Percentiles rank a stretch among this genome's conserved stretches.
phyloP scores from a whole-genome alignment of 192 early-diverging fungal species.

The Oehlia diaphana region DNA sequence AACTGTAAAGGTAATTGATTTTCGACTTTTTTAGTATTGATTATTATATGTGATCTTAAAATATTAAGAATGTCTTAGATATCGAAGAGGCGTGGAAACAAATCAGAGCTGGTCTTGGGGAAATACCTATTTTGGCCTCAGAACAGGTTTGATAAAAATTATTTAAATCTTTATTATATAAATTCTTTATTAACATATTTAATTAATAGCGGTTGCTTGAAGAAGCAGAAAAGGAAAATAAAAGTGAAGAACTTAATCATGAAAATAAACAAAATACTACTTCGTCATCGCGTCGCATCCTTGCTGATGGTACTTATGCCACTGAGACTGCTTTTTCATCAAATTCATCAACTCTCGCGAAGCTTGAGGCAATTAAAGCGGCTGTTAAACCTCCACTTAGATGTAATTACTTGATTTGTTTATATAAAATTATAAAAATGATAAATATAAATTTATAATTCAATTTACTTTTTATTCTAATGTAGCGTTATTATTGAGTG shows the following conservation, averaged over 20 bases:
- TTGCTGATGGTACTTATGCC: slow-evolving; percentile 98
- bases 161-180: not conserved
- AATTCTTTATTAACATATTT: not conserved
- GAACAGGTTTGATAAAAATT: slow-evolving; percentile 59
- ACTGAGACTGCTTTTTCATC: slow-evolving; percentile 88
- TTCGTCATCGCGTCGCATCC: slow-evolving; percentile 69
- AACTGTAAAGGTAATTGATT: slow-evolving; percentile 41
- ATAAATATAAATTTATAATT: slow-evolving; percentile 27
- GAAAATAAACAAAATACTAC: slow-evolving; percentile 37
- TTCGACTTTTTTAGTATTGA: not conserved
- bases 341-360: slow-evolving; percentile 41
- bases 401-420: slow-evolving; percentile 33
- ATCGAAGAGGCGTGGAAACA: slow-evolving; percentile 85
- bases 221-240: slow-evolving; percentile 61
- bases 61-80: slow-evolving; percentile 33
- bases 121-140: slow-evolving; percentile 91
- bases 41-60: not conserved
- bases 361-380: slow-evolving; percentile 53
- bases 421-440: not conserved
- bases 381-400: slow-evolving; percentile 72
- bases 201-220: slow-evolving; percentile 59
- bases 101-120: slow-evolving; percentile 82
- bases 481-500: slow-evolving; percentile 78
- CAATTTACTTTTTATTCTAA: slow-evolving; percentile 19
- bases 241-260: slow-evolving; percentile 36